These are phyloP conservation scores for Pleurotus pulmonarius DNA, from an alignment of 768 basidiomycete species.

Conservation along the genomic window DNA sequence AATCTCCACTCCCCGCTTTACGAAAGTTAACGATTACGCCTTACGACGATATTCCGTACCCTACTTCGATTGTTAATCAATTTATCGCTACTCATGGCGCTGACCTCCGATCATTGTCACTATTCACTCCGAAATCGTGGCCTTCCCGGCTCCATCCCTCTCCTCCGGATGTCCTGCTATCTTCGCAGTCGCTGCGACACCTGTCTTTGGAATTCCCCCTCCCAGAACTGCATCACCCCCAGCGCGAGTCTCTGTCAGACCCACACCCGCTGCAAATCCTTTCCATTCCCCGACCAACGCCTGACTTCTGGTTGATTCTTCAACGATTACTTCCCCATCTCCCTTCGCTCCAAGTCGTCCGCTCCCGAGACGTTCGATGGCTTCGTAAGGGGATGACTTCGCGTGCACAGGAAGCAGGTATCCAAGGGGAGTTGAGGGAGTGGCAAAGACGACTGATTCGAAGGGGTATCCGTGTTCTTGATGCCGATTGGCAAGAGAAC, in stretches of 20 bases:
- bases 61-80: slow-evolving; percentile 50
- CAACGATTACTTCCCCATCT: slow-evolving; percentile 53
- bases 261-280: slow-evolving; percentile 54
- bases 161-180: slow-evolving; percentile 41
- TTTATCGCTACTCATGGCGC: slow-evolving; percentile 61
- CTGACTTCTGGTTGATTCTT: slow-evolving; percentile 53
- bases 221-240: slow-evolving; percentile 39
- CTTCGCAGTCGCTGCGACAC: slow-evolving; percentile 56
- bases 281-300: slow-evolving; percentile 71
- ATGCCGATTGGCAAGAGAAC: slow-evolving; percentile 66
- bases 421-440: slow-evolving; percentile 77
- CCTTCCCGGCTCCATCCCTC: slow-evolving; percentile 57
- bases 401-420: slow-evolving; percentile 66
- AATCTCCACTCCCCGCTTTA: slow-evolving; percentile 59
- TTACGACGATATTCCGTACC: slow-evolving; percentile 63
- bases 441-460: slow-evolving; percentile 65
- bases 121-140: slow-evolving; percentile 71
- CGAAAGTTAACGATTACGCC: slow-evolving; percentile 68
- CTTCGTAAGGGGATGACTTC: slow-evolving; percentile 60
- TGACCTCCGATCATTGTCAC: slow-evolving; percentile 53
- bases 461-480: slow-evolving; percentile 59
- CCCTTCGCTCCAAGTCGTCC: slow-evolving; percentile 53
- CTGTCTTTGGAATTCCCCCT: slow-evolving; percentile 72
- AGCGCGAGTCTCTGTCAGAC: slow-evolving; percentile 11
- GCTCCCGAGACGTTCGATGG: slow-evolving; percentile 71